These are phyloP conservation scores for Alloteropsis semialata DNA, from an alignment of 176 grass and related monocot genomes.

Conservation along the genomic window DNA sequence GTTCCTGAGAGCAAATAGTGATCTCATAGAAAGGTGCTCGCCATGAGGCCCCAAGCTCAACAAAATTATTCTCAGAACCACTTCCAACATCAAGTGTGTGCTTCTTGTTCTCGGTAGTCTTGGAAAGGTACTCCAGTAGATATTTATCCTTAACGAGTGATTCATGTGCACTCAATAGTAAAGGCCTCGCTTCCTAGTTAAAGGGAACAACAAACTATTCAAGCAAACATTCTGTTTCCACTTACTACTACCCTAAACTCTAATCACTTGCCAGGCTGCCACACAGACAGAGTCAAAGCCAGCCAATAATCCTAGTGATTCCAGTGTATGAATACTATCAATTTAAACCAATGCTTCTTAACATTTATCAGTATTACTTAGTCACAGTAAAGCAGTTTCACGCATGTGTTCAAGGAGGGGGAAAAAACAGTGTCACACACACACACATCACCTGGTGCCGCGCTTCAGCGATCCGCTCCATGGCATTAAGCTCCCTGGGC, in stretches of 20 bases:
- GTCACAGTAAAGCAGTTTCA: neutral
- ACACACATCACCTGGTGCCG: slow-evolving; percentile 64
- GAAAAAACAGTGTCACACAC: too few species aligned
- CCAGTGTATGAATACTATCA: neutral
- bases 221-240: neutral
- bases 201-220: slow-evolving; percentile 7
- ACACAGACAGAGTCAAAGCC: neutral
- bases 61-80: slow-evolving; percentile 51
- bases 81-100: neutral
- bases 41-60: slow-evolving; percentile 74
- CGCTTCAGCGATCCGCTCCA: slow-evolving; percentile 60
- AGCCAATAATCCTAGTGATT: neutral
- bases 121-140: slow-evolving; percentile 53
- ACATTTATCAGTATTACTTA: neutral
- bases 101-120: slow-evolving; percentile 28
- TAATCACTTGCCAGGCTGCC: neutral
- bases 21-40: slow-evolving; percentile 72
- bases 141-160: slow-evolving; percentile 47
- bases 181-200: slow-evolving; percentile 58
- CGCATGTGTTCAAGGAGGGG: too few species aligned
- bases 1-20: slow-evolving; percentile 37
- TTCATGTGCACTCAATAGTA: slow-evolving; percentile 52
- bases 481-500: slow-evolving; percentile 49
- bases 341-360: neutral
- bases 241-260: neutral